A percentile compares a stretch with the other conserved stretches of the same genome.
phyloP scores from a whole-genome alignment of 2,329 filamentous ascomycete genomes.

The Ophiostoma sp. region DNA sequence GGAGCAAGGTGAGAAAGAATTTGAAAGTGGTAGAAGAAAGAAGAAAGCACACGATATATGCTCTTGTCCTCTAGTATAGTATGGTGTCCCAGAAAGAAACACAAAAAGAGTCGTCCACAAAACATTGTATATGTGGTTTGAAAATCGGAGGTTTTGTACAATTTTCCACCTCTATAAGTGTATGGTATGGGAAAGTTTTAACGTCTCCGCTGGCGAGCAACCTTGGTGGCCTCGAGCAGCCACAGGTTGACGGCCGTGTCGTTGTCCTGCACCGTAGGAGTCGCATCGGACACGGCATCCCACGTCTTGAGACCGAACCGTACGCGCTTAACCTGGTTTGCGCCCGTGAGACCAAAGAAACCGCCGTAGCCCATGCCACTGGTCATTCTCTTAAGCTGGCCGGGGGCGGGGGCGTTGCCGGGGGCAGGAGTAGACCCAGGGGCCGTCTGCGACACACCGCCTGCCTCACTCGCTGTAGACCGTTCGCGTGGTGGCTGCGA shows the following conservation, averaged over 20 bases:
- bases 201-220: slow-evolving; percentile 27
- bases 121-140: not conserved
- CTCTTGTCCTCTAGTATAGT: not conserved
- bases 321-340: slow-evolving; percentile 24
- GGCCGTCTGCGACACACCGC: not conserved
- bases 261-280: slow-evolving; percentile 30
- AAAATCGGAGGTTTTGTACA: not conserved
- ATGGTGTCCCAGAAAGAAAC: not conserved
- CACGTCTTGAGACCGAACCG: slow-evolving; percentile 32
- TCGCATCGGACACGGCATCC: slow-evolving; percentile 32
- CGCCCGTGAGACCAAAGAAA: not conserved
- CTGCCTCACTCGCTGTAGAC: not conserved
- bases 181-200: slow-evolving; percentile 18
- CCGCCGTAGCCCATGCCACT: slow-evolving; percentile 19
- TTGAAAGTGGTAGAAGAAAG: not conserved
- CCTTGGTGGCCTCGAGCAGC: slow-evolving; percentile 31
- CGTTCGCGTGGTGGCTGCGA: slow-evolving; percentile 1
- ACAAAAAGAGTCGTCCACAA: not conserved
- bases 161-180: not conserved
- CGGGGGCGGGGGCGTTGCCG: not conserved
- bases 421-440: not conserved
- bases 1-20: not conserved
- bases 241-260: slow-evolving; percentile 33
- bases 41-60: not conserved
- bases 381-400: slow-evolving; percentile 19